Base-by-base conservation (phyloP, 2,329 filamentous ascomycete genomes). In the Penicillium sp. region DNA sequence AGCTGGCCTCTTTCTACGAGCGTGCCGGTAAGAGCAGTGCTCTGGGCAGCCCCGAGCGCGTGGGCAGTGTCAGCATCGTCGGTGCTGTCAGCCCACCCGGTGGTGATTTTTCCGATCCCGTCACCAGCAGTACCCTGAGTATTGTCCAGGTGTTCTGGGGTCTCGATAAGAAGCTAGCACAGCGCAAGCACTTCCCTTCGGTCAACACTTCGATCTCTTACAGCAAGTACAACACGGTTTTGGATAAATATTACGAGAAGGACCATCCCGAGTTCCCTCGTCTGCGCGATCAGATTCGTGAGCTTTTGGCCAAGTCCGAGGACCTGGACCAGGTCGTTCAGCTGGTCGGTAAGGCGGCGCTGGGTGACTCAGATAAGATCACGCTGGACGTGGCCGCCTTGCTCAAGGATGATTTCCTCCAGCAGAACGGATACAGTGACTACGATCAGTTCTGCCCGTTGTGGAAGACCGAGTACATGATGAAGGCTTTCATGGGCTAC, bases 391-490 rank as follows among this genome's bases (percentile, higher is more conserved):
- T 99, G 55, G 88, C 93, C 14, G 85, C 83, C 14, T 77, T 99
- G 61, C 77, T 99, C 74, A 99, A 99, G 82, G 93, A 99, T 68
- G 93, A 99, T 71, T 99, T 99, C 77, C 72, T 99, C 69, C 93
- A 99, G 75, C 93, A 99, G 73, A 99, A 99, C 76, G 93, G 93
- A 56, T 99, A 99, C 82, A 93, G 88, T 60, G 89, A 97, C 74
- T 97, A 99, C 71, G 93, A 99, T 69, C 91, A 97, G 76, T 99
- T 95, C 83, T 99, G 93, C 69, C 93, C 93, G 41, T 82, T 99
- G 66, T 99, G 93, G 93, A 99, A 99, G 86, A 99, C 93, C 0
- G 88, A 95, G 72, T 99, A 93, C 86, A 97, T 99, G 93, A 99
- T 99, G 93, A 96, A 95, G 82, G 87, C 89, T 57, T 97, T 99